Evolutionary conservation across 768 basidiomycete genomes (phyloP).

Genomic region (Termitomyces sp.): DNA sequence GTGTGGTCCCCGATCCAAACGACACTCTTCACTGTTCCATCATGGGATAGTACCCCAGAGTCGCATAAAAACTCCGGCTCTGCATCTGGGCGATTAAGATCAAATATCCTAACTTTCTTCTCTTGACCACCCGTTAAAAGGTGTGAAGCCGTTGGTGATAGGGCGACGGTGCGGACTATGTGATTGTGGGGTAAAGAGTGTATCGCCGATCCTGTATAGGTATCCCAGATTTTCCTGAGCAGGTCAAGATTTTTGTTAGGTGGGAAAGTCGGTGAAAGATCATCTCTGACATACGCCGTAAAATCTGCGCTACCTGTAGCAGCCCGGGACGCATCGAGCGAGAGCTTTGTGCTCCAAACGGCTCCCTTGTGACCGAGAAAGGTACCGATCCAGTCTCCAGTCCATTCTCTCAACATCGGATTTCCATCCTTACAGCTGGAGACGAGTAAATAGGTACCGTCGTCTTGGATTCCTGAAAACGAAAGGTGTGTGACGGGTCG

Average conservation of each 20-base stretch:
- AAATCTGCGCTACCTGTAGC: constrained; percentile 96
- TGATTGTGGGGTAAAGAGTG: constrained; percentile 99
- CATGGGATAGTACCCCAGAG: constrained; percentile 61
- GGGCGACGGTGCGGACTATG: constrained; percentile 93
- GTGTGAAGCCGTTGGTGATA: constrained; percentile 65
- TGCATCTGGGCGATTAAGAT: constrained; percentile 80
- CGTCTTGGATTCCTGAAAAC: constrained; percentile 82
- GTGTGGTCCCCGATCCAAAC: constrained; percentile 89
- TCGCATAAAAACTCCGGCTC: constrained; percentile 79
- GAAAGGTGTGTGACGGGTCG: constrained; percentile 91
- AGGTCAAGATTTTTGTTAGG: constrained; percentile 10
- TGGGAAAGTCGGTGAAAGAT: constrained; percentile 5
- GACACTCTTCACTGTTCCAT: constrained; percentile 88
- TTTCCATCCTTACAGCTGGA: constrained; percentile 99
- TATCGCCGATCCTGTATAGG: constrained; percentile 78
- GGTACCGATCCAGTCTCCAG: constrained; percentile 97
- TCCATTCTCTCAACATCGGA: constrained; percentile 95
- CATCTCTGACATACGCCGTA: constrained; percentile 68
- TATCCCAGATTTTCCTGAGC: constrained; percentile 92
- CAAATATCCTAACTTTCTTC: constrained; percentile 95
- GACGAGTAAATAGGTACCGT: constrained; percentile 84
- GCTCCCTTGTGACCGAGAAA: constrained; percentile 91
- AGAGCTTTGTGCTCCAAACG: constrained; percentile 95
- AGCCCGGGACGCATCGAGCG: constrained; percentile 77
- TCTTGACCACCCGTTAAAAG: constrained; percentile 93